phyloP scores from a whole-genome alignment of 1,284 basidiomycete species.

The Trichosporon asahii region DNA sequence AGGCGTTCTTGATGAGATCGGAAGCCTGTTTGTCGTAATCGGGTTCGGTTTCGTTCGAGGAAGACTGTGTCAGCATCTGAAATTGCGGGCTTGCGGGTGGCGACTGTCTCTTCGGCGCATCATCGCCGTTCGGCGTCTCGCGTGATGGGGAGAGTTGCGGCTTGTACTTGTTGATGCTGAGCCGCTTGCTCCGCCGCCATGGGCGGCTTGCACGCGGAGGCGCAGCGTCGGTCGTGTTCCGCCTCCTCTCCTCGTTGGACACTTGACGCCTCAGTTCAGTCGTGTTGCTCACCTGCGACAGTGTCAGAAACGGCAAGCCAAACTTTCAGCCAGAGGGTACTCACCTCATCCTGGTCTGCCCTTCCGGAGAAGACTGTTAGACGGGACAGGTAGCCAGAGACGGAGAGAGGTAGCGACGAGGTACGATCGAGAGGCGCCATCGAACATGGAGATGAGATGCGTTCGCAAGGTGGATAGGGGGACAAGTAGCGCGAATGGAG shows the following conservation, averaged over 20 bases:
- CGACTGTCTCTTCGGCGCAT: neutral
- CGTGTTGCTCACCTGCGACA: constrained; percentile 24
- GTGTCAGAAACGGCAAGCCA: neutral
- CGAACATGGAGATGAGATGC: neutral
- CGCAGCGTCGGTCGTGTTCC: neutral
- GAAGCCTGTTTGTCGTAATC: constrained; percentile 18
- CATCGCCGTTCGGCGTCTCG: neutral
- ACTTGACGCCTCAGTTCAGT: neutral
- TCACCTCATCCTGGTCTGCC: constrained; percentile 50
- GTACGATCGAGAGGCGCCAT: constrained; percentile 48
- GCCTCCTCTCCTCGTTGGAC: neutral
- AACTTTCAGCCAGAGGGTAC: constrained; percentile 11
- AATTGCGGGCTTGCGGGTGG: neutral
- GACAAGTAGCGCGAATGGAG: neutral
- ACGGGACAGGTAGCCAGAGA: constrained; percentile 42
- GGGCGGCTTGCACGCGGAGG: neutral
- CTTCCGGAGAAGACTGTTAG: constrained; percentile 51
- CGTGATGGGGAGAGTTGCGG: neutral
- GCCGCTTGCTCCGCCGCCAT: neutral
- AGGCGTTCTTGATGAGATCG: constrained; percentile 23
- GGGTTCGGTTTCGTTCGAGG: neutral
- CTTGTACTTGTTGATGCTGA: neutral
- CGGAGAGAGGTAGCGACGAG: constrained; percentile 42
- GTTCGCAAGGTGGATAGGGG: neutral
- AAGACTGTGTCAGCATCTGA: constrained; percentile 23